A percentile compares a stretch with the other conserved stretches of the same genome.
Evolutionary conservation across 2,329 filamentous ascomycete genomes (phyloP).

Genomic region (Penicillium vulpinum): DNA sequence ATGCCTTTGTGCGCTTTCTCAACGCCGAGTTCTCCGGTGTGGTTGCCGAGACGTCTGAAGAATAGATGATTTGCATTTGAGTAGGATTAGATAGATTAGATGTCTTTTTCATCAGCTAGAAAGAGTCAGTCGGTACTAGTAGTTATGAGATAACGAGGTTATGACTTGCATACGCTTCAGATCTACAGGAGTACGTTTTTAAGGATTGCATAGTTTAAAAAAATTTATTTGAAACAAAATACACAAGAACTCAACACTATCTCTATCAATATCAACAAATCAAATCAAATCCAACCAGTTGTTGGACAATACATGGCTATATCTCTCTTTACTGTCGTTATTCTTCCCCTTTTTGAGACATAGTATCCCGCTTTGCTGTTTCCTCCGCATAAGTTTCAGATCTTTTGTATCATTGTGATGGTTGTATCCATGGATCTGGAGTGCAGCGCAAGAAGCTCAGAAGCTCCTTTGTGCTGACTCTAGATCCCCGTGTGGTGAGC

Average conservation of each 20-base stretch:
- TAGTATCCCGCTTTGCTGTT: constrained; percentile 1
- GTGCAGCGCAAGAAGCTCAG: background rate
- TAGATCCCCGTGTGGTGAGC: background rate
- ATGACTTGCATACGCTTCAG: background rate
- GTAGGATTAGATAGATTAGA: background rate
- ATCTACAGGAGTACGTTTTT: background rate
- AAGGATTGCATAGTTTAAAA: background rate
- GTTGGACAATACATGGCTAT: background rate
- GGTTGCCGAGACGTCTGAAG: constrained; percentile 12
- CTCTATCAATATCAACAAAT: constrained; percentile 6
- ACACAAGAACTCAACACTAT: background rate
- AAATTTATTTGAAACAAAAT: background rate
- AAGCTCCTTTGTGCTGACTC: background rate
- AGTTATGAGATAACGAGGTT: constrained; percentile 8
- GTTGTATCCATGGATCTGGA: background rate
- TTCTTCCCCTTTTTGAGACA: constrained; percentile 9
- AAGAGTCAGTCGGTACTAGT: background rate
- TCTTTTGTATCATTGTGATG: constrained; percentile 1
- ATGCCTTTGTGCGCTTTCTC: constrained; percentile 50
- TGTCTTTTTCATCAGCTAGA: background rate
- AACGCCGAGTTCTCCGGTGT: constrained; percentile 45
- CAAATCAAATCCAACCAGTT: constrained; percentile 2
- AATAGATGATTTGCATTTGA: constrained; percentile 1
- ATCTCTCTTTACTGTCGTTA: constrained; percentile 1
- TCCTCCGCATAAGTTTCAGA: constrained; percentile 7